Conservation (phyloP, 2,329 filamentous ascomycete species). For the Nectriaceae sp. region DNA sequence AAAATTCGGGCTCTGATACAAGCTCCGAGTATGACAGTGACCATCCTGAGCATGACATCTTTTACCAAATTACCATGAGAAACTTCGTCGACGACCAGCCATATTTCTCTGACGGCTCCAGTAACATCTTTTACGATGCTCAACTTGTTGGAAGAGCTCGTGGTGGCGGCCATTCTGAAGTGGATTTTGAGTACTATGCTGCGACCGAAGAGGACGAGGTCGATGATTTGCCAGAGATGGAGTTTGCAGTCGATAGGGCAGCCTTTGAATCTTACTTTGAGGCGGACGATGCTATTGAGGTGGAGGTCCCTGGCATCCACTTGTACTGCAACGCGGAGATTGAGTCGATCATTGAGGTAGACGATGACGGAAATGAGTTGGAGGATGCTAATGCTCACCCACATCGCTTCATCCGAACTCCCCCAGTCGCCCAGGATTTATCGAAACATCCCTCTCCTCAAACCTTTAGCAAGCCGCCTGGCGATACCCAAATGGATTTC, state of each 20-base stretch:
- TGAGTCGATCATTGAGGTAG: conserved; percentile 14
- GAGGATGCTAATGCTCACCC: neutral
- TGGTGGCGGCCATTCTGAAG: neutral
- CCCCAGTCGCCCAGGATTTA: neutral
- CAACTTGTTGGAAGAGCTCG: conserved; percentile 18
- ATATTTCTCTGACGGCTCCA: conserved; percentile 18
- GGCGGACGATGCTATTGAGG: conserved; percentile 23
- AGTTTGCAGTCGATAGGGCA: conserved; percentile 32
- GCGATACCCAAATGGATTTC: neutral
- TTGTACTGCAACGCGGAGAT: conserved; percentile 20
- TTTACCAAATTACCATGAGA: conserved; percentile 15
- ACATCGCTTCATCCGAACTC: neutral
- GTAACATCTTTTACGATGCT: conserved; percentile 31
- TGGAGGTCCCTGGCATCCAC: conserved; percentile 27
- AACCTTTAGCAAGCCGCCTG: neutral
- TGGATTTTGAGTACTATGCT: conserved; percentile 35
- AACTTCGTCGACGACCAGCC: conserved; percentile 23
- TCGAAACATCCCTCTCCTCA: conserved; percentile 26
- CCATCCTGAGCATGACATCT: conserved; percentile 11
- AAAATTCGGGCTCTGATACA: conserved; percentile 4
- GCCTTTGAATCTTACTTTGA: conserved; percentile 27
- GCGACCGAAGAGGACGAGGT: conserved; percentile 28
- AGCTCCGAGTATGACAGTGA: neutral
- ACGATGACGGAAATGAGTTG: neutral
- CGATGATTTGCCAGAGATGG: conserved; percentile 29